Base-by-base conservation (phyloP, 495 filamentous ascomycete species). In the Immersiella caudata region DNA sequence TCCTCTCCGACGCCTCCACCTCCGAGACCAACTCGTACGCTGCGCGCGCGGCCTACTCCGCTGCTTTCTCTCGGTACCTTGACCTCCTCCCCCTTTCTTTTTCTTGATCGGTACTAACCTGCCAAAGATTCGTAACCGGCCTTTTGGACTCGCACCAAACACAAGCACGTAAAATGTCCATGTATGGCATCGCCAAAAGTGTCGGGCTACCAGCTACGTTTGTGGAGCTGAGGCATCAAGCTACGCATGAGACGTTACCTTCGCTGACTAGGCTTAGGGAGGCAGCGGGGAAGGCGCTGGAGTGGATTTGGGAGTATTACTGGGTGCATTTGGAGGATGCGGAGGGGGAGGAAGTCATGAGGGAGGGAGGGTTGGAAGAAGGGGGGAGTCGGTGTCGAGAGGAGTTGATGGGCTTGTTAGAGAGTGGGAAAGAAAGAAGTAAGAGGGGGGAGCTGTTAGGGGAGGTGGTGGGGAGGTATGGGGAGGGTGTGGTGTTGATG, bases 221-320 rank as follows among this genome's bases (percentile, higher is more conserved):
- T 75, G 93, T 97, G 40, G 93, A 97, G 79, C 80, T 97, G 60
- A 84, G 94, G 20, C 94, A 98, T 73, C 90, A 95, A 75, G 91
- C 91, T 35, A 95, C 93, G 46, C 94, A 98, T 76, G 90, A 93
- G 68, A 90, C 93, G 71, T 79, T 97, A 62, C 94, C 94, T 0
- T 86, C 87, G 0, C 79, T 97, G 60, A 78, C 84, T 7, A 86
- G 91, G 26, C 78, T 97, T 62, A 82, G 91, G 62, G 81, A 82
- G 14, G 88, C 90, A 6, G 84, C 89, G 2, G 70, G 82, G 68
- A 85, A 88, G 69, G 91, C 88, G 1, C 79, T 98, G 60, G 85
- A 83, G 29, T 97, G 94, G 94, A 84, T 97, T 58, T 97, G 92
- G 92, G 82, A 84, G 46, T 89, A 90, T 72, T 97, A 96, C 78